Evolutionary conservation across 2,329 filamentous ascomycete genomes (phyloP), one percentile per base, ranked within the genome.

Genomic region (Epichloe amarillans): DNA sequence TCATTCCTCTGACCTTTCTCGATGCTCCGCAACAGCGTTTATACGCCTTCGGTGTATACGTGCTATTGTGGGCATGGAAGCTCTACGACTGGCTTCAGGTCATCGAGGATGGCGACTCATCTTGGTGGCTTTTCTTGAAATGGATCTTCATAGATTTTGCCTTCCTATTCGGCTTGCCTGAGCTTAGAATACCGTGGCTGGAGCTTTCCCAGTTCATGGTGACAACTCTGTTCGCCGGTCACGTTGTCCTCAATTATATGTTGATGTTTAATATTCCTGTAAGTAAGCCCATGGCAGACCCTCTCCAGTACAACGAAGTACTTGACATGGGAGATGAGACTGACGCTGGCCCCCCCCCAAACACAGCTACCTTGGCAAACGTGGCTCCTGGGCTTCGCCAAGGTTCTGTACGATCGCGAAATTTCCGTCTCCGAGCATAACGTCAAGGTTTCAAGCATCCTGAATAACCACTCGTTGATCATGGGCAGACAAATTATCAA

Each of bases 401-500:
- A 88, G 68, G 73, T 94, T 55, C 76, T 96, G 47, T 97, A 93
- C 70, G 90, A 97, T 64, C 84, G 88, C 61, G 93, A 98, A 69
- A 71, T 95, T 54, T 88, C 91, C 48, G 85, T 98, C 57, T 93
- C 88, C n/a, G 94, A 96, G 66, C 83, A 86, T 57, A 88, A 83
- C 62, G 91, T 98, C 64, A 95, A 95, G 63, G 82, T 90, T 15
- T 86, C 84, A 30, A 83, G 79, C 55, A 90, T 98, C 56, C 73
- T 95, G 54, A 88, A 96, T 64, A 96, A 97, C 64, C 80, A 88
- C 35, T 95, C 90, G 21, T 77, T 97, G 61, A 97, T 98, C 56
- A 78, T 95, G 69, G 93, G 93, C 62, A 93, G 89, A 66, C 90
- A 97, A 70, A 95, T 96, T 59, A 91, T 98, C 67, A 93, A 98